Evolutionary conservation across 129 eudicot genomes (phyloP).

Genomic region (Rutidosis leptorrhynchoides): DNA sequence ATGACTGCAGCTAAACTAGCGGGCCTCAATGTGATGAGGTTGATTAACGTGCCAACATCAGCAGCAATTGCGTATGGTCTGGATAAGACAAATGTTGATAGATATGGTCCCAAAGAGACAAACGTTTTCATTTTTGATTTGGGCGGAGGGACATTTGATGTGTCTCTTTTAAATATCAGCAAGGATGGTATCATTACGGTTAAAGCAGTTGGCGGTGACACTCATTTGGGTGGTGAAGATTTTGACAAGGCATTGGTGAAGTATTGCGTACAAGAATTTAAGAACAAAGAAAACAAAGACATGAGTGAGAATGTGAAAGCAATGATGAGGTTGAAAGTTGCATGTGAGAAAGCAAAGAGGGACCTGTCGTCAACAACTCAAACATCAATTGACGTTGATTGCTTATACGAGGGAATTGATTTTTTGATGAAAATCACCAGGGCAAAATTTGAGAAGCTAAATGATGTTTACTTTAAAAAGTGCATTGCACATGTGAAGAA

Average conservation of each 20-base stretch:
- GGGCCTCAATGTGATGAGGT: constrained; percentile 15
- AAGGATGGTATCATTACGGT: too few species aligned
- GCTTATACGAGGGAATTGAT: constrained; percentile 17
- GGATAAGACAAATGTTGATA: constrained; percentile 13
- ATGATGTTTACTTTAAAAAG: constrained; percentile 11
- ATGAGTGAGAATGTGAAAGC: constrained; percentile 1
- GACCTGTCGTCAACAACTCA: too few species aligned
- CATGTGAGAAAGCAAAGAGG: too few species aligned
- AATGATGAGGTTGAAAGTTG: constrained; percentile 21
- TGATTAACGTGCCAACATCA: constrained; percentile 23
- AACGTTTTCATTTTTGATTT: constrained; percentile 18
- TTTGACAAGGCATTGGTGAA: too few species aligned
- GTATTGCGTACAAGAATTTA: too few species aligned
- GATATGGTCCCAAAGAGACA: not conserved
- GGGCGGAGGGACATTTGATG: too few species aligned
- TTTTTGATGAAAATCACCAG: not conserved
- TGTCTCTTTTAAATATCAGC: too few species aligned
- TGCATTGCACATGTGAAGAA: constrained; percentile 19
- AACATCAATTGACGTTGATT: constrained; percentile 19
- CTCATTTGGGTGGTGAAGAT: too few species aligned
- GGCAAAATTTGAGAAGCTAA: constrained; percentile 21
- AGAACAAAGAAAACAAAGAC: constrained; percentile 17
- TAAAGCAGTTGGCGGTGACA: too few species aligned
- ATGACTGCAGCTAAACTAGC: too few species aligned
- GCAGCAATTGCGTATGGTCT: constrained; percentile 26